Evolutionary conservation across 176 grass and related monocot species (phyloP), one percentile per base, ranked within the genome.

Genomic region (Carex myosuroides): DNA sequence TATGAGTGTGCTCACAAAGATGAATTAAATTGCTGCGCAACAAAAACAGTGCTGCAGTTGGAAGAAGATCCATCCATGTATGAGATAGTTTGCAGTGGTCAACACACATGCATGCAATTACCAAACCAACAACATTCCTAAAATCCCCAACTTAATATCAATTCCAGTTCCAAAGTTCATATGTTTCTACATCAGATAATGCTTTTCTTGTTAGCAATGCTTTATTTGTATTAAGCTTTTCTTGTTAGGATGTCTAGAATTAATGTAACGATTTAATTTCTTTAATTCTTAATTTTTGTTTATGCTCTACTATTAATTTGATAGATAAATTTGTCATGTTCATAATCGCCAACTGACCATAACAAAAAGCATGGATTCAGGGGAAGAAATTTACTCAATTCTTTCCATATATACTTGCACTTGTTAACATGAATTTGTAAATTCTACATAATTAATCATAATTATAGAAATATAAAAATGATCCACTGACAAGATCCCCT

Each of bases 1-100:
- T 82, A 46, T 67, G 80, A 50, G 21, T 82, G 80, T 18, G 59
- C 44, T 82, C 56, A 82, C 80, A 82, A 82, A 67, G 80, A 82
- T 13, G 60, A 82, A 29, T 17, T 52, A 67, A 67, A 82, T 82
- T 82, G 80, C 60, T 3, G 41, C 16, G 80, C 80, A 13, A 82
- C 60, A 82, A 82, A 66, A 54, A 82, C n/a, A 67, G 80, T 82
- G 60, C 39, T 35, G n/a, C 80, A 39, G 20, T 64, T 82, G 80
- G 80, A 53, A 44, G 60, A 48, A 66, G 39, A 82, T 66, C 16
- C 80, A 50, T 32, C 59, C 13, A 18, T 17, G 20, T 82, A 54
- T 67, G 80, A 82, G 61, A 66, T 82, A 14, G 39, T 50, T 67
- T 82, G 67, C 60, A 4, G 7, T 52, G 61, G 59, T 16, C 39